Conservation (phyloP, 2,329 filamentous ascomycete genomes). For the Talaromyces islandicus region DNA sequence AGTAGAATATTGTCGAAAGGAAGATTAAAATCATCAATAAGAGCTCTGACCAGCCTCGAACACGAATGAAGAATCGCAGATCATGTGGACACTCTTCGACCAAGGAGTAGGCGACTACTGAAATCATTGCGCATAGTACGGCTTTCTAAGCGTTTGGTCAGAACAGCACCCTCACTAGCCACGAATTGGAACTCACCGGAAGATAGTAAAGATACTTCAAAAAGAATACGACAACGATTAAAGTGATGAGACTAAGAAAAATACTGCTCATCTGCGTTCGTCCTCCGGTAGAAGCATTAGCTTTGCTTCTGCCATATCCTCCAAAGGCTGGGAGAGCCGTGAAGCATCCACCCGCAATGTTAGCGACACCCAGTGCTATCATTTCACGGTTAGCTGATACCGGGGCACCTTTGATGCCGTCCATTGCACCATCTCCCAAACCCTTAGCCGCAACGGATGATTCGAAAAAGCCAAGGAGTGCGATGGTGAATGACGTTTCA, state of each 20-base stretch:
- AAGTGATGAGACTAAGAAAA: constrained; percentile 73
- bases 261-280: constrained; percentile 92
- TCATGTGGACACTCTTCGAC: constrained; percentile 95
- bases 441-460: constrained; percentile 94
- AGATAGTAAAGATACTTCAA: constrained; percentile 92
- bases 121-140: constrained; percentile 88
- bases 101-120: constrained; percentile 87
- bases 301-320: constrained; percentile 91
- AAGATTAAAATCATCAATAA: constrained; percentile 87
- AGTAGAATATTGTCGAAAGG: constrained; percentile 88
- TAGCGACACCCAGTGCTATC: constrained; percentile 83
- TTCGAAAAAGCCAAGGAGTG: constrained; percentile 95
- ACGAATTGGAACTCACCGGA: constrained; percentile 57
- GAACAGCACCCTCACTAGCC: background rate
- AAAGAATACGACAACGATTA: constrained; percentile 74
- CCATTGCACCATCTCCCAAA: constrained; percentile 57
- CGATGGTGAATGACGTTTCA: constrained; percentile 87
- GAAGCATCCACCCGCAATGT: constrained; percentile 86
- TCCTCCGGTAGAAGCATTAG: constrained; percentile 87
- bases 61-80: constrained; percentile 78
- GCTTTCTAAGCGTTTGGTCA: constrained; percentile 60
- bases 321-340: constrained; percentile 91
- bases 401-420: constrained; percentile 70
- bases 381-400: constrained; percentile 90
- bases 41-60: constrained; percentile 81